A percentile compares a stretch with the other conserved stretches of the same genome.
phyloP scores from a whole-genome alignment of 1,284 basidiomycete species.

The Thecaphora thlaspeos region DNA sequence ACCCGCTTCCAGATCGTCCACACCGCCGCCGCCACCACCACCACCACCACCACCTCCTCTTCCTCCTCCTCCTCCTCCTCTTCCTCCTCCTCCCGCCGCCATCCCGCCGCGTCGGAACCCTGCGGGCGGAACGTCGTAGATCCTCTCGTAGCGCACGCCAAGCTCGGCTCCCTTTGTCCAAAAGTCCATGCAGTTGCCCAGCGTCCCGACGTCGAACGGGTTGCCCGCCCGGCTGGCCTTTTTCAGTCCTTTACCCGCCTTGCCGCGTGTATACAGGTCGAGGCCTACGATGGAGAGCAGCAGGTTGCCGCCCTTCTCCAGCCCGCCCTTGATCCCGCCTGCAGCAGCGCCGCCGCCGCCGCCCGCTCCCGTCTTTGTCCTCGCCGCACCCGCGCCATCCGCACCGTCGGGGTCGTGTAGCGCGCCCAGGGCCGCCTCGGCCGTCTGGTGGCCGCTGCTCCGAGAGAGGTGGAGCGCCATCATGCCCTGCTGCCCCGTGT shows the following conservation, averaged over 20 bases:
- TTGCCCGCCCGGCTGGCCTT: constrained; percentile 70
- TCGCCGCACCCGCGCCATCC: no score
- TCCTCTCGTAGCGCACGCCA: constrained; percentile 80
- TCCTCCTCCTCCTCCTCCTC: no score
- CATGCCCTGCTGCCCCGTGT: constrained; percentile 59
- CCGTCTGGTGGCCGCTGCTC: no score
- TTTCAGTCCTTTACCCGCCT: constrained; percentile 76
- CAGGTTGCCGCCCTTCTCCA: constrained; percentile 2
- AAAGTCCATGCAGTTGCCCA: constrained; percentile 87
- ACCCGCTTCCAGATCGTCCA: no score
- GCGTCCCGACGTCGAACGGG: constrained; percentile 84
- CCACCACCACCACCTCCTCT: no score
- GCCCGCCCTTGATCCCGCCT: constrained; percentile 11
- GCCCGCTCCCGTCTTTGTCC: neutral
- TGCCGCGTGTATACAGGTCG: constrained; percentile 87
- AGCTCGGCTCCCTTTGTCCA: constrained; percentile 83
- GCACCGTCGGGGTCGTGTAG: neutral
- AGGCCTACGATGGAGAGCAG: constrained; percentile 80
- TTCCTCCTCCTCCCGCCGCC: no score
- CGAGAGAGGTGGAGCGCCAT: constrained; percentile 5
- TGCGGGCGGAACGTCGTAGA: constrained; percentile 72
- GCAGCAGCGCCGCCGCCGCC: constrained; percentile 1
- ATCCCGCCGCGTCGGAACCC: constrained; percentile 8
- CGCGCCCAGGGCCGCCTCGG: constrained; percentile 10
- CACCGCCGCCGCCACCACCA: no score